Percentiles rank a stretch among this genome's conserved stretches.
Evolutionary conservation across 495 filamentous ascomycete genomes (phyloP).

Genomic region (Eremomyces bilateralis): DNA sequence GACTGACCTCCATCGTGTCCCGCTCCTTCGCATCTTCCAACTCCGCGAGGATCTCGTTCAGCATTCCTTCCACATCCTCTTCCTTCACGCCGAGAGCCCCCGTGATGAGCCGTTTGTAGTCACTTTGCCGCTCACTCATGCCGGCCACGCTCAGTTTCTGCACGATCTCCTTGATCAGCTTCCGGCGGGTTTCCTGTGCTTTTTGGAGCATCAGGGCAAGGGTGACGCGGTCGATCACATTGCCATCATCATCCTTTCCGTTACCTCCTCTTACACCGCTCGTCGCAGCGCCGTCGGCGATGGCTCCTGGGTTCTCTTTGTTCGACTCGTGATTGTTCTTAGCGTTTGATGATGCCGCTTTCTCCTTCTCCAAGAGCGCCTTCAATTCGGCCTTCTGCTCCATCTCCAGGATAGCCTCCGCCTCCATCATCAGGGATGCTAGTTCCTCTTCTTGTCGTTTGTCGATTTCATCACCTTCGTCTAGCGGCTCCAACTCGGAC

Average conservation of each 20-base stretch:
- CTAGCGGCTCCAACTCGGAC: conserved; percentile 21
- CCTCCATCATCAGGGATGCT: conserved; percentile 33
- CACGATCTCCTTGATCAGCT: conserved; percentile 15
- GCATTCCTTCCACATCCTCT: conserved; percentile 21
- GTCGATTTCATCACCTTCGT: conserved; percentile 34
- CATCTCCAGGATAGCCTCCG: conserved; percentile 57
- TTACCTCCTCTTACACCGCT: neutral
- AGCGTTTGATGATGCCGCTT: conserved; percentile 1
- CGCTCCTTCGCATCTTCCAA: conserved; percentile 27
- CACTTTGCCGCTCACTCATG: conserved; percentile 13
- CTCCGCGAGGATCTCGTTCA: conserved; percentile 23
- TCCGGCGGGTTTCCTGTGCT: conserved; percentile 12
- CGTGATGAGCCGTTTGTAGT: conserved; percentile 20
- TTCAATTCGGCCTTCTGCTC: conserved; percentile 16
- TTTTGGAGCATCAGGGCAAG: conserved; percentile 10
- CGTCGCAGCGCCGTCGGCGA: conserved; percentile 1
- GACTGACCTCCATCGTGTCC: conserved; percentile 16
- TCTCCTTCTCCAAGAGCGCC: conserved; percentile 1
- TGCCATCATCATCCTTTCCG: conserved; percentile 3
- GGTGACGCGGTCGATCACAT: conserved; percentile 9
- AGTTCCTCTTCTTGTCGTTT: conserved; percentile 35
- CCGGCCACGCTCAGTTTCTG: conserved; percentile 14
- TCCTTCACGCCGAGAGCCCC: conserved; percentile 19
- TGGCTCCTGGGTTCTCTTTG: neutral
- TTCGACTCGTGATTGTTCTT: neutral